These are phyloP conservation scores for Dendrobium catenatum DNA, from an alignment of 106 monocot species.

Conservation along the genomic window DNA sequence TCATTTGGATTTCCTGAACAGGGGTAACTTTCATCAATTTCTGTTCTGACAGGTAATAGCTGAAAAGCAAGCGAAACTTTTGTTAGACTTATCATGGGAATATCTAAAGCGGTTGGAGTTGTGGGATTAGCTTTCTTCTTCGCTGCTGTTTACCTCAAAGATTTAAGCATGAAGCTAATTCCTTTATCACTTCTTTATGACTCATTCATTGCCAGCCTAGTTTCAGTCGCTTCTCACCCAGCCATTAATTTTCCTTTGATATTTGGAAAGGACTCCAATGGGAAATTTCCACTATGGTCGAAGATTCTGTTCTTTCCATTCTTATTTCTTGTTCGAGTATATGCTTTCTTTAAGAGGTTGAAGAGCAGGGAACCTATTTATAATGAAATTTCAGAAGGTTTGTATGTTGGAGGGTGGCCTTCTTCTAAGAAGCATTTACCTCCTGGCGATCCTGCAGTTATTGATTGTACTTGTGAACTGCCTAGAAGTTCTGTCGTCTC, in stretches of 20 bases:
- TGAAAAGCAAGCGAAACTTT: not conserved
- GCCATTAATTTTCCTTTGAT: conserved; percentile 50
- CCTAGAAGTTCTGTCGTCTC: conserved; percentile 36
- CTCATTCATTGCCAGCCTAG: conserved; percentile 14
- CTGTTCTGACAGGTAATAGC: conserved; percentile 4
- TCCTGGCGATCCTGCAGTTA: conserved; percentile 54
- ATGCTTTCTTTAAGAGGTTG: conserved; percentile 41
- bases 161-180: conserved; percentile 7
- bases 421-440: conserved; percentile 41
- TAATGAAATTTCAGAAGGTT: conserved; percentile 47
- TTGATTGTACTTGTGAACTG: conserved; percentile 93
- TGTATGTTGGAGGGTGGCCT: conserved; percentile 87
- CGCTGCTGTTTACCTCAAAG: conserved; percentile 18
- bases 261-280: conserved; percentile 57
- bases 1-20: not conserved
- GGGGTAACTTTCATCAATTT: not conserved
- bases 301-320: conserved; percentile 52
- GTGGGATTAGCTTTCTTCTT: conserved; percentile 24
- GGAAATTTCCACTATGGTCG: conserved; percentile 76
- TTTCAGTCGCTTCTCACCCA: conserved; percentile 49
- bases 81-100: conserved; percentile 29
- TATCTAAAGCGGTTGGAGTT: conserved; percentile 34
- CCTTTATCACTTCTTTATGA: conserved; percentile 9
- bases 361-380: conserved; percentile 56
- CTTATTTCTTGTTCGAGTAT: conserved; percentile 29